Conservation (phyloP, 2,329 filamentous ascomycete genomes). For the Cryphonectria japonica region DNA sequence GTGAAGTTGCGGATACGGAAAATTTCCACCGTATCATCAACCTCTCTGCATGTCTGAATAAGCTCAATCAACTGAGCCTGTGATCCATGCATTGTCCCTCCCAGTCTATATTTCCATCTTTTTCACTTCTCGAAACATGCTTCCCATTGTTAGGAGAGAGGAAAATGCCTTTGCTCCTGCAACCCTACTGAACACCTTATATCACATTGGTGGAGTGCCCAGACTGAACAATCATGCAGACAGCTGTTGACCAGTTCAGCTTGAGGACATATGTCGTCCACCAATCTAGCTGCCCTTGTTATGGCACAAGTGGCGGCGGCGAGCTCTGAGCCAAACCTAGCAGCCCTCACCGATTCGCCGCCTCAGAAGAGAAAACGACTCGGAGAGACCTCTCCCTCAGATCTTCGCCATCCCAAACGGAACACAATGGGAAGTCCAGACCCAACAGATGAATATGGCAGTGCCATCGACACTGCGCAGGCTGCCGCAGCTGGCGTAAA, state of each 20-base stretch:
- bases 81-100: background rate
- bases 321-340: slow-evolving; percentile 26
- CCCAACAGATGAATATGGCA: slow-evolving; percentile 24
- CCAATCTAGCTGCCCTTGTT: slow-evolving; percentile 29
- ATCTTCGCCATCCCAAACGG: slow-evolving; percentile 27
- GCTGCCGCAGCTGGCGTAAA: slow-evolving; percentile 52
- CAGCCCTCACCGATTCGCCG: slow-evolving; percentile 28
- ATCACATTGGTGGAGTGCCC: background rate
- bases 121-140: background rate
- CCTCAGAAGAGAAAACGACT: slow-evolving; percentile 28
- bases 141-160: background rate
- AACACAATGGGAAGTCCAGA: slow-evolving; percentile 27
- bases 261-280: slow-evolving; percentile 48
- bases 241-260: slow-evolving; percentile 35
- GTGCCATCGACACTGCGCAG: slow-evolving; percentile 42
- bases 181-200: background rate
- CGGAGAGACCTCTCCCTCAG: slow-evolving; percentile 26
- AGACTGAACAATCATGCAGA: slow-evolving; percentile 35
- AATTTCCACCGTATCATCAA: background rate
- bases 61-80: background rate
- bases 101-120: background rate
- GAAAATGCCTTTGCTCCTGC: background rate
- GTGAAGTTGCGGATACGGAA: background rate
- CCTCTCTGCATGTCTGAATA: background rate
- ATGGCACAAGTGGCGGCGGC: slow-evolving; percentile 28